Evolutionary conservation across 345 rosid species (phyloP).

Genomic region (Reutealis trisperma): DNA sequence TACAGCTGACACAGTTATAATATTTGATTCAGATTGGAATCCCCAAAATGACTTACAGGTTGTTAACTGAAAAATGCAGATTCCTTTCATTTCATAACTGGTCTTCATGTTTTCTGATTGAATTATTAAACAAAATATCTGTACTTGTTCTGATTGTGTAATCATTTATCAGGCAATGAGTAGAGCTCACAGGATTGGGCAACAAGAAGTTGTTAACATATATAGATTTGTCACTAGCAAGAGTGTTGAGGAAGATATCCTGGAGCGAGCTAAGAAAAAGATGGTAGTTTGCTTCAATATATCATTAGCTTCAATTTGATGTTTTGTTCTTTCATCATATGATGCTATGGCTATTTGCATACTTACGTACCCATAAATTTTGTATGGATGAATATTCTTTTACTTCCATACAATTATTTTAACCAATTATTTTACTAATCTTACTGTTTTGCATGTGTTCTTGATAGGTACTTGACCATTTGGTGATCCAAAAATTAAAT

Average conservation of each 20-base stretch:
- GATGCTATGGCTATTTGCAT: not conserved
- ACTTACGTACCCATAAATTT: not conserved
- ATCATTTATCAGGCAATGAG: slow-evolving; percentile 86
- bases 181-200: slow-evolving; percentile 99
- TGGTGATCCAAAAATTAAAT: slow-evolving; percentile 97
- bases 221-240: slow-evolving; percentile 99
- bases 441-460: slow-evolving; percentile 26
- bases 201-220: slow-evolving; percentile 96
- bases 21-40: slow-evolving; percentile 99
- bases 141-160: slow-evolving; percentile 10
- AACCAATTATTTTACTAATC: slow-evolving; percentile 5
- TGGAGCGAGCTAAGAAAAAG: slow-evolving; percentile 98
- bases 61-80: not conserved
- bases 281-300: slow-evolving; percentile 53
- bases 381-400: not conserved
- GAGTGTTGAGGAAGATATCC: slow-evolving; percentile 98
- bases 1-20: slow-evolving; percentile 96
- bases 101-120: not conserved
- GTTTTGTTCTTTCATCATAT: slow-evolving; percentile 9
- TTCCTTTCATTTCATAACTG: not conserved
- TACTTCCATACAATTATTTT: not conserved
- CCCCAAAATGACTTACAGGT: slow-evolving; percentile 99
- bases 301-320: not conserved
- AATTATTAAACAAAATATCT: not conserved
- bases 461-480: slow-evolving; percentile 91